These are phyloP conservation scores for Aspergillus chevalieri DNA, from an alignment of 2,329 filamentous ascomycete species.

Conservation along the genomic window DNA sequence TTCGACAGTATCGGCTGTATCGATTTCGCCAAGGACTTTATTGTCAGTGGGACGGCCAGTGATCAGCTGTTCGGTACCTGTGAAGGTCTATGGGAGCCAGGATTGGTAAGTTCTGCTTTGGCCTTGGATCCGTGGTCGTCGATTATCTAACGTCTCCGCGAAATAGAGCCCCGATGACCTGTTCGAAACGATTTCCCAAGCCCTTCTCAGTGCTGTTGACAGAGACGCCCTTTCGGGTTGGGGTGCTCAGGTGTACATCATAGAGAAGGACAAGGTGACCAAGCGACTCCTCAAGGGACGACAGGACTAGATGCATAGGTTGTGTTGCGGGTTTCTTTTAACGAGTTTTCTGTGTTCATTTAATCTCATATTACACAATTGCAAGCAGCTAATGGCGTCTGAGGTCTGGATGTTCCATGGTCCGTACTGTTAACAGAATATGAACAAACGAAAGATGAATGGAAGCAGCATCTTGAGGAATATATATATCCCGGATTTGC, in stretches of 20 bases:
- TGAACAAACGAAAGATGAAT: no score
- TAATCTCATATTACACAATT: neutral
- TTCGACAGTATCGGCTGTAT: slow-evolving; percentile 99
- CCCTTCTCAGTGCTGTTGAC: slow-evolving; percentile 90
- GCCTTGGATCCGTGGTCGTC: neutral
- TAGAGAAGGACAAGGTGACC: slow-evolving; percentile 99
- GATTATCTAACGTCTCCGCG: neutral
- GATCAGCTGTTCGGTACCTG: slow-evolving; percentile 99
- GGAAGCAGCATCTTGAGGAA: no score
- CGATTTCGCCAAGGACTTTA: slow-evolving; percentile 99
- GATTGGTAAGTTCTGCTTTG: slow-evolving; percentile 62
- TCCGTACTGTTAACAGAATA: slow-evolving; percentile 3
- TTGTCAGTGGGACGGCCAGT: slow-evolving; percentile 90
- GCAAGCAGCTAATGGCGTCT: slow-evolving; percentile 22
- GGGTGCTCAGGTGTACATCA: slow-evolving; percentile 98
- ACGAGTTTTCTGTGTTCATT: slow-evolving; percentile 1
- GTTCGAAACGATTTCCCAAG: slow-evolving; percentile 97
- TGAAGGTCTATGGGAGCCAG: slow-evolving; percentile 94
- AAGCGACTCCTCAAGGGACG: slow-evolving; percentile 97
- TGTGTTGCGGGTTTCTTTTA: slow-evolving; percentile 16
- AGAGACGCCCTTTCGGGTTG: slow-evolving; percentile 94
- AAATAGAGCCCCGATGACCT: slow-evolving; percentile 78
- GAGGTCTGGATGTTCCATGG: slow-evolving; percentile 19
- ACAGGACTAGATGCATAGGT: slow-evolving; percentile 63
- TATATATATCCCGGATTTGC: no score